Evolutionary conservation across 73 alveolate species (phyloP).

Genomic region (Urostyla sp.): DNA sequence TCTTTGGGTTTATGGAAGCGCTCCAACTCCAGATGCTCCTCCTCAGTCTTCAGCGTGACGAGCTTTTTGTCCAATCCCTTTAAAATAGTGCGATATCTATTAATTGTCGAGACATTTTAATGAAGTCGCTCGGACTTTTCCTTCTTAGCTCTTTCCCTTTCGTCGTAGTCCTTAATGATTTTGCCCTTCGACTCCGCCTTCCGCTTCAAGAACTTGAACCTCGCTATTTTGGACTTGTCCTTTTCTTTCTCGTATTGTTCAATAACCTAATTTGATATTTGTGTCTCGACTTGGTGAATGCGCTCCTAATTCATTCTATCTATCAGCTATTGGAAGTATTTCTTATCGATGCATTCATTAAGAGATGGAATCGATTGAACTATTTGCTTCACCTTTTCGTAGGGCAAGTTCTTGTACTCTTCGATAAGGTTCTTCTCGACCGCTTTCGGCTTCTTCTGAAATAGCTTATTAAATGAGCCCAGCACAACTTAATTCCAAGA

Average conservation of each 20-base stretch:
- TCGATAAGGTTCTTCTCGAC: slow-evolving; percentile 14
- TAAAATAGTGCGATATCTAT: slow-evolving; percentile 21
- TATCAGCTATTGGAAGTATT: slow-evolving; percentile 15
- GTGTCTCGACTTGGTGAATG: slow-evolving; percentile 39
- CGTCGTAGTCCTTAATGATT: neutral
- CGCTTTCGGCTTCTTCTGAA: slow-evolving; percentile 25
- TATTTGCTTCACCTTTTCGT: slow-evolving; percentile 21
- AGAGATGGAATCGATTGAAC: slow-evolving; percentile 41
- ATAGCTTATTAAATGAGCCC: slow-evolving; percentile 27
- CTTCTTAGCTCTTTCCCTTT: neutral
- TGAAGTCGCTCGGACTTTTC: neutral
- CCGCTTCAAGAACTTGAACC: slow-evolving; percentile 28
- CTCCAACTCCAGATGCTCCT: slow-evolving; percentile 14
- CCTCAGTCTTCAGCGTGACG: neutral
- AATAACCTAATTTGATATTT: slow-evolving; percentile 29
- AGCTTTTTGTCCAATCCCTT: slow-evolving; percentile 24
- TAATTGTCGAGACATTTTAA: neutral
- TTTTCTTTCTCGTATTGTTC: slow-evolving; percentile 33
- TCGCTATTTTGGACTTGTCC: slow-evolving; percentile 36
- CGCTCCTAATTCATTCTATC: slow-evolving; percentile 35
- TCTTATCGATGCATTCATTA: slow-evolving; percentile 42
- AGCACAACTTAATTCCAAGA: slow-evolving; percentile 45
- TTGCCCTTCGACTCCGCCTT: slow-evolving; percentile 34
- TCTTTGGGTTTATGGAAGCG: slow-evolving; percentile 45
- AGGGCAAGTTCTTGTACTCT: slow-evolving; percentile 28